phyloP scores from a whole-genome alignment of 768 basidiomycete genomes.

The Mycena polygramma region DNA sequence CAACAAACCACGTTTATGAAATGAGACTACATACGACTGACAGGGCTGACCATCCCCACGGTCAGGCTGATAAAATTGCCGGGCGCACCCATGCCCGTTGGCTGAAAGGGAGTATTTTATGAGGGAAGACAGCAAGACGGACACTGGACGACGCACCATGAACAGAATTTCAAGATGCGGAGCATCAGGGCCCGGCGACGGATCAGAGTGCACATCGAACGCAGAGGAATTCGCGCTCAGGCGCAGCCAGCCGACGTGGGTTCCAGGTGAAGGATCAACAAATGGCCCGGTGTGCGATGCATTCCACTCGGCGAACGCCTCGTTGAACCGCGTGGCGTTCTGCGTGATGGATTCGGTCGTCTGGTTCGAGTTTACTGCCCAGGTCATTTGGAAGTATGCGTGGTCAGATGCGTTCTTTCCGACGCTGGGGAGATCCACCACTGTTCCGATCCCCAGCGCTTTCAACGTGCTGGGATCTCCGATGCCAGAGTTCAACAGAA shows the following conservation, averaged over 20 bases:
- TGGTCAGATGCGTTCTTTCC: conserved; percentile 24
- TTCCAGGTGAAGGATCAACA: conserved; percentile 2
- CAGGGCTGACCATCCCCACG: conserved; percentile 18
- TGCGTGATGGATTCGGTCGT: conserved; percentile 9
- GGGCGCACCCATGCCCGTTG: conserved; percentile 3
- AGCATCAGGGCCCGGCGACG: conserved; percentile 15
- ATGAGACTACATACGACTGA: conserved; percentile 12
- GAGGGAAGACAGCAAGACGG: no score
- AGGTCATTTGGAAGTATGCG: conserved; percentile 12
- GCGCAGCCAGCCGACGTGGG: conserved; percentile 4
- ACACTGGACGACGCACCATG: no score
- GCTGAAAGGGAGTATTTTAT: not conserved
- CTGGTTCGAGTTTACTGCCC: conserved; percentile 24
- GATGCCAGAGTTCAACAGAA: conserved; percentile 17
- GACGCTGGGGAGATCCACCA: conserved; percentile 18
- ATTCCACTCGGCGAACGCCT: conserved; percentile 19
- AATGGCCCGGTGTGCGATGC: conserved; percentile 16
- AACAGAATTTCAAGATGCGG: conserved; percentile 17
- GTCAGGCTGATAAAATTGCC: conserved; percentile 8
- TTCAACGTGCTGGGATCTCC: not conserved
- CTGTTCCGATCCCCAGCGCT: conserved; percentile 8
- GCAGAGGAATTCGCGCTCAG: conserved; percentile 5
- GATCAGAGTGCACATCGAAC: conserved; percentile 14
- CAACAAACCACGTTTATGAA: not conserved
- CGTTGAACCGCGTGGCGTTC: conserved; percentile 13